These are phyloP conservation scores for Russula compacta DNA, from an alignment of 768 basidiomycete genomes.

Conservation along the genomic window DNA sequence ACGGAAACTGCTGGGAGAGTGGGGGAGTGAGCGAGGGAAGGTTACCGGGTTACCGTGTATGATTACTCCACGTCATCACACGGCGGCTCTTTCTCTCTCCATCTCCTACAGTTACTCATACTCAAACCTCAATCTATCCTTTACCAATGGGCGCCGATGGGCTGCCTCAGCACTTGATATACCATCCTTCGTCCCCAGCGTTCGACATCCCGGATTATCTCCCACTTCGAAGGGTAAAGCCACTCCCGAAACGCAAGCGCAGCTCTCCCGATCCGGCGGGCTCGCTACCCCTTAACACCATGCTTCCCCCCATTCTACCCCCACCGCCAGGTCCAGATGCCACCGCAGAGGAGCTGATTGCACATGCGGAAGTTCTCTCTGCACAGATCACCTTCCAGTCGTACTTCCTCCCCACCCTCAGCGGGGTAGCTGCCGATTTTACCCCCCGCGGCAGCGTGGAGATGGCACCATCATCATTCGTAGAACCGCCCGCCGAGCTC, in stretches of 20 bases:
- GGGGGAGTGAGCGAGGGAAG: not conserved
- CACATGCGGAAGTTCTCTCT: constrained; percentile 48
- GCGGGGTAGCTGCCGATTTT: constrained; percentile 37
- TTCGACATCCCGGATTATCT: constrained; percentile 61
- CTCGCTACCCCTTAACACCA: constrained; percentile 3
- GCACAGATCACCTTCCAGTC: constrained; percentile 53
- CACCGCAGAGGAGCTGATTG: constrained; percentile 49
- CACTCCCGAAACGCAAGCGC: constrained; percentile 68
- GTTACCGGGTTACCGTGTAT: not conserved
- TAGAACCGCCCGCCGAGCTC: constrained; percentile 22
- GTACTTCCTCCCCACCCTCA: constrained; percentile 52
- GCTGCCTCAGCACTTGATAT: constrained; percentile 8
- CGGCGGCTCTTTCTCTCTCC: not conserved
- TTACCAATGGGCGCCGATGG: constrained; percentile 11
- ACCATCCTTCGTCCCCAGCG: constrained; percentile 9
- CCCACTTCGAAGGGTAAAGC: constrained; percentile 58
- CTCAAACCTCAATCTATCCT: not conserved
- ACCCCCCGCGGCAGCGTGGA: constrained; percentile 23
- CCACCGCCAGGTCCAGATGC: constrained; percentile 35
- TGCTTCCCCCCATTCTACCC: constrained; percentile 25
- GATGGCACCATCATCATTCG: constrained; percentile 16
- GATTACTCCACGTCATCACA: constrained; percentile 16
- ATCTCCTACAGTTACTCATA: not conserved
- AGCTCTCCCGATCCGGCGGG: constrained; percentile 28
- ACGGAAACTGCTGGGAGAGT: not conserved